These are phyloP conservation scores for Pezicula radicicola DNA, from an alignment of 2,329 filamentous ascomycete genomes.

Conservation along the genomic window DNA sequence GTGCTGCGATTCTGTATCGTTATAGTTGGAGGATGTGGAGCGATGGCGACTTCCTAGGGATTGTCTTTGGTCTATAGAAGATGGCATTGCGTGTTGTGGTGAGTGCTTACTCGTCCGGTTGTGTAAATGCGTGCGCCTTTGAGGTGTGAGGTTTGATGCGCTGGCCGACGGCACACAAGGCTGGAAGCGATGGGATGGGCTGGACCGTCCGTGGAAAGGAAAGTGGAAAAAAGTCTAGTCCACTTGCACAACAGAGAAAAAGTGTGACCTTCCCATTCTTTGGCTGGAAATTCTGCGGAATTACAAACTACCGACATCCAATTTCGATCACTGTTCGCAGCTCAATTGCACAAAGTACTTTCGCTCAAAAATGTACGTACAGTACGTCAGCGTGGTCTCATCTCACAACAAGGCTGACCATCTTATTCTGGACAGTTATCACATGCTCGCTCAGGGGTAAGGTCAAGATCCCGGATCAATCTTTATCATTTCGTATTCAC, in stretches of 20 bases:
- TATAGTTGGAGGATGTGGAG: conserved; percentile 19
- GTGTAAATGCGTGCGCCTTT: not conserved
- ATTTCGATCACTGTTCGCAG: too few species aligned
- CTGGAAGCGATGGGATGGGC: not conserved
- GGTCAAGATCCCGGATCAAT: not conserved
- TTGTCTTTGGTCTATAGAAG: conserved; percentile 14
- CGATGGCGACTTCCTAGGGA: conserved; percentile 14
- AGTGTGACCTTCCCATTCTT: too few species aligned
- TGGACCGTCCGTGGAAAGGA: too few species aligned
- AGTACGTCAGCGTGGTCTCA: too few species aligned
- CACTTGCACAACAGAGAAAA: too few species aligned
- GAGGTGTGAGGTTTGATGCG: conserved; percentile 9
- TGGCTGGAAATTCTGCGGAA: too few species aligned
- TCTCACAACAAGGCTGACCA: too few species aligned
- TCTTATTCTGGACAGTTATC: not conserved
- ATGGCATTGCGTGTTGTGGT: conserved; percentile 17
- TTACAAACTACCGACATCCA: too few species aligned
- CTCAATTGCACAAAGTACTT: too few species aligned
- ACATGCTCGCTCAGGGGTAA: conserved; percentile 7
- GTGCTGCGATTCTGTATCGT: conserved; percentile 17
- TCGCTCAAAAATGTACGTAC: too few species aligned
- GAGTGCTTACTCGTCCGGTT: conserved; percentile 13
- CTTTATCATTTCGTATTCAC: not conserved
- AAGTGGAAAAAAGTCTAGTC: not conserved
- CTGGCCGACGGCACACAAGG: not conserved